Base-by-base conservation (phyloP, 768 basidiomycete species). In the Pulveroboletus ravenelii region DNA sequence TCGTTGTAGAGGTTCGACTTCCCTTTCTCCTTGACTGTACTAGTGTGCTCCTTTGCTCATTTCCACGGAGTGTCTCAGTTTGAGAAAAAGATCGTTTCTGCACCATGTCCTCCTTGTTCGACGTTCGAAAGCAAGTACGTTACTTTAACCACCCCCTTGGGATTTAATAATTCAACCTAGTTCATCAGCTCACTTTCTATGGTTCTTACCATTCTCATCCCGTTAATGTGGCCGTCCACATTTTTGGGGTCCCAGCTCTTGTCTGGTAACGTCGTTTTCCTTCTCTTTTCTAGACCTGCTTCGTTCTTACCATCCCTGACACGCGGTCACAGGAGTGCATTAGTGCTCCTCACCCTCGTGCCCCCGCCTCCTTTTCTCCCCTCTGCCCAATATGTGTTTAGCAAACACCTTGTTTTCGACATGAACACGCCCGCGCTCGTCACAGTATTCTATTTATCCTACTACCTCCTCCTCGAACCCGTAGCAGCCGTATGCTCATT, bases 161-260 rank as follows among this genome's bases (percentile, higher is more conserved):
- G 60, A 47, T 23, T 42, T 34, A 48, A 45, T 49, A 45, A 45
- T 41, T 9, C 8, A 40, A 48, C 49, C 44, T 34, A 45, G 47
- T 34, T 52, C 52, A 45, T 23, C 53, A 96, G 92, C 78, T 97
- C 62, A 76, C 85, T 23, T 95, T 95, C 75, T 97, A 97, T 66
- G 92, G 91, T 17, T 85, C 92, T 45, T 96, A 96, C 70, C 93
- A 96, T 68, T 75, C 82, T 14, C 85, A 95, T 66, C 81, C 80
- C 25, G 70, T 82, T 54, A 98, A 98, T 66, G 71, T 97, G 56
- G 68, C 78, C 48, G 90, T 97, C 54, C 95, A 98, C 68, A 74
- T 93, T 58, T 62, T 89, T 52, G 92, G 83, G 56, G 92, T 95
- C 12, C 93, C 93, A 7, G 62, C 87, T 52, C 76, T 96, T 53